Percentiles rank a stretch among this genome's conserved stretches.
phyloP scores from a whole-genome alignment of 2,329 filamentous ascomycete genomes.

The Pseudocercospora musae region DNA sequence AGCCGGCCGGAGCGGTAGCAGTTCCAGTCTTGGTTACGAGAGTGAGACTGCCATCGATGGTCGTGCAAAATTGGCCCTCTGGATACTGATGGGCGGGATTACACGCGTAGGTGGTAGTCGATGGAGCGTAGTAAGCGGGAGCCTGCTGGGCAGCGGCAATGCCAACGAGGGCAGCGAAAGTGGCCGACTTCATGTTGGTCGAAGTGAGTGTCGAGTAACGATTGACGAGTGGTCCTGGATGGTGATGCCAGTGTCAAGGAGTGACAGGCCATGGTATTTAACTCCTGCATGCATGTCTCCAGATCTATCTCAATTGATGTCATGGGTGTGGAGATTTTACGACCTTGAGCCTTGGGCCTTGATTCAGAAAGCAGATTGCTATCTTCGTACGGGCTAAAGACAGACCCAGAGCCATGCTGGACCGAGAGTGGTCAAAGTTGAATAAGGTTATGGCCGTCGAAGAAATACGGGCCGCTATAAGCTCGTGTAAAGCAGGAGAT shows the following conservation, averaged over 20 bases:
- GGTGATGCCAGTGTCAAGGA: slow-evolving; percentile 2
- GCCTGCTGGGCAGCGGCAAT: slow-evolving; percentile 7
- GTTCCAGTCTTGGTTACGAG: slow-evolving; percentile 16
- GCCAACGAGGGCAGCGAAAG: slow-evolving; percentile 11
- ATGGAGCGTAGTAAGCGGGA: not conserved
- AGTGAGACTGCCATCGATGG: slow-evolving; percentile 1
- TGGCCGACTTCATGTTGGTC: slow-evolving; percentile 12
- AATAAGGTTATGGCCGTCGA: not conserved
- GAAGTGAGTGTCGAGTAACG: slow-evolving; percentile 2
- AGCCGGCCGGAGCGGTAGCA: slow-evolving; percentile 2
- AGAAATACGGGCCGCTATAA: slow-evolving; percentile 16
- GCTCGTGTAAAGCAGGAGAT: slow-evolving; percentile 3
- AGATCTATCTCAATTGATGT: slow-evolving; percentile 6
- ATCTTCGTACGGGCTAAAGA: slow-evolving; percentile 13
- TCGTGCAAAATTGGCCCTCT: not conserved
- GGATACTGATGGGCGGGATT: slow-evolving; percentile 16
- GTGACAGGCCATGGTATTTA: slow-evolving; percentile 10
- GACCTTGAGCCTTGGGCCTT: not conserved
- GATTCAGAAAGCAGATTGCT: slow-evolving; percentile 5
- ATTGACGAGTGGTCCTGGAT: slow-evolving; percentile 4
- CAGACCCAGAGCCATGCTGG: slow-evolving; percentile 3
- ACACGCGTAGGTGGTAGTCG: not conserved
- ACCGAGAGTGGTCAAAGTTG: not conserved
- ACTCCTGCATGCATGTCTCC: slow-evolving; percentile 4
- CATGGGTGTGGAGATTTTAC: slow-evolving; percentile 8